phyloP scores from a whole-genome alignment of 2,329 filamentous ascomycete genomes.

The Aspergillus costaricaensis region DNA sequence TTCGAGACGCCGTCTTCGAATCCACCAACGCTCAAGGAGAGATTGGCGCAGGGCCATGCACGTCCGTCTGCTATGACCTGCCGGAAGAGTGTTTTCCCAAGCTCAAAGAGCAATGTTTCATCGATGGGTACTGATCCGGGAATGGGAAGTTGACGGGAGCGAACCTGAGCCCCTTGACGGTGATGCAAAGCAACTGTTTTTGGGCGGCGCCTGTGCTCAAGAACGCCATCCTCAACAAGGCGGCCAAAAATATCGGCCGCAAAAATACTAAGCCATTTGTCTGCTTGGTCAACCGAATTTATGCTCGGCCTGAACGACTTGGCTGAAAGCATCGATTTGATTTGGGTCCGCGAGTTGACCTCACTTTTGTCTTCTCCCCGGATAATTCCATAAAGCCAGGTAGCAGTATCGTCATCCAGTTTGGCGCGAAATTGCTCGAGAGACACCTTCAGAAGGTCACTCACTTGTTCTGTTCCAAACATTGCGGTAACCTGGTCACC shows the following conservation, averaged over 20 bases:
- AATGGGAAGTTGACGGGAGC: slow-evolving; percentile 75
- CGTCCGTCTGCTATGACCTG: slow-evolving; percentile 77
- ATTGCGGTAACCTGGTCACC: slow-evolving; percentile 80
- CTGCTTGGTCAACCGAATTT: slow-evolving; percentile 73
- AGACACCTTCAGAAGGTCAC: slow-evolving; percentile 71
- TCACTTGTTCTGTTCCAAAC: slow-evolving; percentile 79
- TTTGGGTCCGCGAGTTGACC: slow-evolving; percentile 86
- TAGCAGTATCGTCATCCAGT: slow-evolving; percentile 79
- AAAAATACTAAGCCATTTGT: slow-evolving; percentile 88
- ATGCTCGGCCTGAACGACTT: slow-evolving; percentile 92
- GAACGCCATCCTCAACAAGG: slow-evolving; percentile 83
- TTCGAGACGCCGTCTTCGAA: slow-evolving; percentile 85
- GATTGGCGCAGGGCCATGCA: slow-evolving; percentile 88
- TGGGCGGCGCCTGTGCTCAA: slow-evolving; percentile 83
- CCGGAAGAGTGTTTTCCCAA: slow-evolving; percentile 73
- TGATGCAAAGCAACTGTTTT: slow-evolving; percentile 85
- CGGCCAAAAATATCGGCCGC: slow-evolving; percentile 86
- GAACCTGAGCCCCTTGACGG: slow-evolving; percentile 70
- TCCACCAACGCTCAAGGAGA: slow-evolving; percentile 84
- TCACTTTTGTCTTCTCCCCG: slow-evolving; percentile 84
- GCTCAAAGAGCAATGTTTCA: slow-evolving; percentile 69
- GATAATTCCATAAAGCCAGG: slow-evolving; percentile 82
- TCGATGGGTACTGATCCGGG: slow-evolving; percentile 73
- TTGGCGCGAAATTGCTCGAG: slow-evolving; percentile 75
- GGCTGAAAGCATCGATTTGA: slow-evolving; percentile 95